These are phyloP conservation scores for Kodamaea fungicola DNA, from an alignment of 1,139 yeast species.

Conservation along the genomic window DNA sequence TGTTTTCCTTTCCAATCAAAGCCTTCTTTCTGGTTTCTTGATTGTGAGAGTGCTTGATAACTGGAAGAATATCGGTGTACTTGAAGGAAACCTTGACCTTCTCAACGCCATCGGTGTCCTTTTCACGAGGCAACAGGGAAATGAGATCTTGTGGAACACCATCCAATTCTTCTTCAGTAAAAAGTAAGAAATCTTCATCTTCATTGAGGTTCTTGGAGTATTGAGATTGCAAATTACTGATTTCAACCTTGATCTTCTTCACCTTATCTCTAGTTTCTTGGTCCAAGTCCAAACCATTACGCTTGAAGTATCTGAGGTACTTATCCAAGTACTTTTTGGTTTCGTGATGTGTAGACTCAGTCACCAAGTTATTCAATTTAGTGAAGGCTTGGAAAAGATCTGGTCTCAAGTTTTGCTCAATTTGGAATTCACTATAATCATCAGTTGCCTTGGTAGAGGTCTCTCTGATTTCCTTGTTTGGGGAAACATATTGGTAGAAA, in stretches of 20 bases:
- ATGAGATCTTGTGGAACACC: constrained; percentile 71
- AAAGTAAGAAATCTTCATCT: constrained; percentile 57
- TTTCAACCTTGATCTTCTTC: constrained; percentile 53
- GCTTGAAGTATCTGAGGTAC: constrained; percentile 49
- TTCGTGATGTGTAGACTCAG: constrained; percentile 43
- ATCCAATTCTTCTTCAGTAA: constrained; percentile 60
- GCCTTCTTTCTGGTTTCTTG: constrained; percentile 66
- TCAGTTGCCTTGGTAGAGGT: constrained; percentile 67
- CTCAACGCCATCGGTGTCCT: constrained; percentile 23
- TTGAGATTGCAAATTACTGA: constrained; percentile 54
- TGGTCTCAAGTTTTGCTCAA: constrained; percentile 63
- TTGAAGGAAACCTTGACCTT: constrained; percentile 71
- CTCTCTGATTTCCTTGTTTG: constrained; percentile 60
- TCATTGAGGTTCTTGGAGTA: constrained; percentile 69
- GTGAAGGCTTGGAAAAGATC: constrained; percentile 64
- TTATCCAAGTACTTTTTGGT: constrained; percentile 56
- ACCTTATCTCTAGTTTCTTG: constrained; percentile 52
- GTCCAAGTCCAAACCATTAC: constrained; percentile 67
- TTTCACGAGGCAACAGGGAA: constrained; percentile 46
- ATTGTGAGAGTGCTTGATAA: constrained; percentile 63
- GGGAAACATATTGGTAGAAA: constrained; percentile 69
- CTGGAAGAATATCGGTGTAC: constrained; percentile 76
- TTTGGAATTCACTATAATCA: constrained; percentile 49
- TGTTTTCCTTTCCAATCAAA: constrained; percentile 62
- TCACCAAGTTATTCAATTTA: constrained; percentile 39